These are phyloP conservation scores for Globisporangium canariense DNA, from an alignment of 352 stramenopile species.

Conservation along the genomic window DNA sequence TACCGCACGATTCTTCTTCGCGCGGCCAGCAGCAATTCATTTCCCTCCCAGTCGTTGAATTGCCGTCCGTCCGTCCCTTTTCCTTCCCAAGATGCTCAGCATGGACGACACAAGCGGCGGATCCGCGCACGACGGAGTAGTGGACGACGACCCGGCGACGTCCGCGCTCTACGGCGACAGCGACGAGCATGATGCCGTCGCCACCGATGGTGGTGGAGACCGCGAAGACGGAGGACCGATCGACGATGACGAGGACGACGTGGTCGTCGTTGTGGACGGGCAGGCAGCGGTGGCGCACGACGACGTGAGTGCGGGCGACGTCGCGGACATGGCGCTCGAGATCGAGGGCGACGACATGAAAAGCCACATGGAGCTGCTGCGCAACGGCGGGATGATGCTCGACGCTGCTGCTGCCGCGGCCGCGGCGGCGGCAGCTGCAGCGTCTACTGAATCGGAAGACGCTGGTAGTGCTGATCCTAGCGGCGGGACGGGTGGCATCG, in stretches of 20 bases:
- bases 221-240: not conserved
- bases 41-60: not conserved
- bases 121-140: not conserved
- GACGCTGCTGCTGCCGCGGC: not conserved
- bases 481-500: not conserved
- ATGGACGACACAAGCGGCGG: slow-evolving; percentile 9
- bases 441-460: not conserved
- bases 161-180: slow-evolving; percentile 12
- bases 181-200: not conserved
- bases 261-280: not conserved
- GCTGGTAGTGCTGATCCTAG: not conserved
- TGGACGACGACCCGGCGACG: slow-evolving; percentile 5
- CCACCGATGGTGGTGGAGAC: too few relatives aligned
- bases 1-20: too few relatives aligned
- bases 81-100: not conserved
- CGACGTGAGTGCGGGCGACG: not conserved
- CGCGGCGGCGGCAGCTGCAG: not conserved
- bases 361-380: slow-evolving; percentile 18
- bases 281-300: not conserved
- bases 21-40: not conserved
- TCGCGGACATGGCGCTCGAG: slow-evolving; percentile 15
- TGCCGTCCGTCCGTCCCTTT: not conserved
- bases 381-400: slow-evolving; percentile 11
- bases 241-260: not conserved
- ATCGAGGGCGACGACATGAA: slow-evolving; percentile 19